phyloP scores from a whole-genome alignment of 2,329 filamentous ascomycete genomes.

The Hymenoscyphus repandus region DNA sequence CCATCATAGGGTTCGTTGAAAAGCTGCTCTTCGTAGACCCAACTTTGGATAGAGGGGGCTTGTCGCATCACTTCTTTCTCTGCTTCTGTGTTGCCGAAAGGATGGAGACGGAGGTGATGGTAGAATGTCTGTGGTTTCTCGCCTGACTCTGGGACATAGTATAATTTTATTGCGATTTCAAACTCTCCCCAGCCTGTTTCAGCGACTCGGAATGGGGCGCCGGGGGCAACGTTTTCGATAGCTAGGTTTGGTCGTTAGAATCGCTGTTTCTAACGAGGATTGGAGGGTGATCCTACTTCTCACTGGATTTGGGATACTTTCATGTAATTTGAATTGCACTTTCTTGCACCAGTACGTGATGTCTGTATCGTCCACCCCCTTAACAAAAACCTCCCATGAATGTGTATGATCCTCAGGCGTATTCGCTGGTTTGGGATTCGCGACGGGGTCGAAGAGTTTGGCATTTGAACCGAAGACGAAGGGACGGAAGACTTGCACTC shows the following conservation, averaged over 20 bases:
- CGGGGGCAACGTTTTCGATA: conserved; percentile 60
- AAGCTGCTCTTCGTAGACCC: conserved; percentile 88
- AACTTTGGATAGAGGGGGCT: conserved; percentile 64
- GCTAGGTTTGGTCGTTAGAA: conserved; percentile 35
- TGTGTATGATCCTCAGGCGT: conserved; percentile 91
- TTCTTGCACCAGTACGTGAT: conserved; percentile 95
- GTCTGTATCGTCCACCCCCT: conserved; percentile 81
- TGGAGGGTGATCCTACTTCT: conserved; percentile 51
- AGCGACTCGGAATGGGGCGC: conserved; percentile 72
- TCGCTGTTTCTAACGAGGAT: neutral
- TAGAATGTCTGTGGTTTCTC: conserved; percentile 97
- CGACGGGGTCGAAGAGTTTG: conserved; percentile 67
- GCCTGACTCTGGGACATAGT: conserved; percentile 79
- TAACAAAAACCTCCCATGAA: conserved; percentile 92
- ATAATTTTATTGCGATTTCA: conserved; percentile 90
- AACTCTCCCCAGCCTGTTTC: conserved; percentile 99
- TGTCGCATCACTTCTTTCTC: conserved; percentile 53
- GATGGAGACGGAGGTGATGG: conserved; percentile 86
- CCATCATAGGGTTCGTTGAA: conserved; percentile 96
- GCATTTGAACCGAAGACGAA: conserved; percentile 79
- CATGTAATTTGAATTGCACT: conserved; percentile 96
- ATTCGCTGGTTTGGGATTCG: conserved; percentile 70
- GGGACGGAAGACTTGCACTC: conserved; percentile 57
- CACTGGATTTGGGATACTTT: conserved; percentile 88
- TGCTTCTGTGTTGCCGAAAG: conserved; percentile 78